Conservation (phyloP, 352 stramenopile species). For the Phytophthora pini region DNA sequence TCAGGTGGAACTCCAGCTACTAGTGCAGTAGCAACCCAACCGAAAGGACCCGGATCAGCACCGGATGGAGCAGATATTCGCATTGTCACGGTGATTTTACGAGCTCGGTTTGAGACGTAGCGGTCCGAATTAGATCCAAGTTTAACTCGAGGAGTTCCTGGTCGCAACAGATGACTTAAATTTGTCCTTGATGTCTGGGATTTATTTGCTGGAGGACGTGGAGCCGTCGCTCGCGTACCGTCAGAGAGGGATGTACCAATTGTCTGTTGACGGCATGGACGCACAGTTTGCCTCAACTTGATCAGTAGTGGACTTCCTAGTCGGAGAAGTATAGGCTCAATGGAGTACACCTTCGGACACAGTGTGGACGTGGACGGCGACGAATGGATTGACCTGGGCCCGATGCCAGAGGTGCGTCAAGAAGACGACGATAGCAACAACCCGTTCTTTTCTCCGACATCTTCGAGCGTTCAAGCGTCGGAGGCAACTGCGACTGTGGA, state of each 20-base stretch:
- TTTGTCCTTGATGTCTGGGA: not conserved
- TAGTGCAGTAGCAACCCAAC: not conserved
- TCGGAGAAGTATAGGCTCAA: constrained; percentile 1
- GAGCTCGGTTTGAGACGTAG: constrained; percentile 26
- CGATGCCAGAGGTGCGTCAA: constrained; percentile 1
- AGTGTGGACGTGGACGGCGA: constrained; percentile 36
- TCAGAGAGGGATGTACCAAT: no score
- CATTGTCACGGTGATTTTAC: constrained; percentile 22
- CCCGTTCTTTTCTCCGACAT: not conserved
- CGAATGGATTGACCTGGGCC: constrained; percentile 60
- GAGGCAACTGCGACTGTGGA: not conserved
- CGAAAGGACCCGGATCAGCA: constrained; percentile 15
- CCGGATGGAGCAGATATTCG: constrained; percentile 20
- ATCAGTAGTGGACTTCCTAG: not conserved
- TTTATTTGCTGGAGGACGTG: constrained; percentile 11
- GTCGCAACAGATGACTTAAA: not conserved
- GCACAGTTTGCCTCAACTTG: not conserved
- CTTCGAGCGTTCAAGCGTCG: not conserved
- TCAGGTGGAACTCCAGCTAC: not conserved
- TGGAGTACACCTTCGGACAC: constrained; percentile 28
- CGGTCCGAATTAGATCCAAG: no score
- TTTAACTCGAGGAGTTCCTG: not conserved
- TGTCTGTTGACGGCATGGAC: constrained; percentile 16
- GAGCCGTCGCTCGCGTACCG: constrained; percentile 14
- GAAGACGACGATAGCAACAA: constrained; percentile 7